Conservation (phyloP, 306 rosid genomes). For the Fragaria vesca region DNA sequence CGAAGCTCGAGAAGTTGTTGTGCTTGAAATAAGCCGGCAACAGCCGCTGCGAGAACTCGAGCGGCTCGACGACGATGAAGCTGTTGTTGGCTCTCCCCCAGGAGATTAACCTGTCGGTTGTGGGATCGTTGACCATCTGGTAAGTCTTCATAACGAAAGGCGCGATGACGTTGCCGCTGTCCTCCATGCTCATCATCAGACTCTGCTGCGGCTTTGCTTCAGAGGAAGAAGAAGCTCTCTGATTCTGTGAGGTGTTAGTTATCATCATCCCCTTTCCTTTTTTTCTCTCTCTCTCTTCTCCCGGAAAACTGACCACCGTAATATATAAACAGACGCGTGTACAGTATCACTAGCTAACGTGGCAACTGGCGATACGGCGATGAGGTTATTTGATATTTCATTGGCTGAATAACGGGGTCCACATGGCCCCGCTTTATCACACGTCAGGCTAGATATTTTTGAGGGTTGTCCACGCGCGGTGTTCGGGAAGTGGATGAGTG, state of each 20-base stretch:
- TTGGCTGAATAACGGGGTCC: constrained; percentile 34
- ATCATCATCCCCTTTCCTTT: background rate
- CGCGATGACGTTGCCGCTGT: constrained; percentile 45
- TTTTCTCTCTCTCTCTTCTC: background rate
- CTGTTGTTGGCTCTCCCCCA: constrained; percentile 86
- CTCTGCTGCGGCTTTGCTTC: background rate
- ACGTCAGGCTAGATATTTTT: constrained; percentile 62
- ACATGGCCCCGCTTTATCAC: constrained; percentile 24
- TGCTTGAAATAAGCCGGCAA: constrained; percentile 82
- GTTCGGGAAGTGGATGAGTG: constrained; percentile 23
- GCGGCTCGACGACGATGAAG: constrained; percentile 80
- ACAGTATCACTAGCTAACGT: constrained; percentile 35
- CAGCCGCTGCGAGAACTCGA: constrained; percentile 62
- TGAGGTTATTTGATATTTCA: background rate
- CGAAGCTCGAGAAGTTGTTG: constrained; percentile 97
- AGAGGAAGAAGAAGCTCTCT: background rate
- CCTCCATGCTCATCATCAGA: constrained; percentile 61
- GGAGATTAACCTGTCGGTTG: constrained; percentile 52
- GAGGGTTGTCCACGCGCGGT: constrained; percentile 11
- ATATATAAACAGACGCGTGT: constrained; percentile 31
- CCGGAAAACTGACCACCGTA: constrained; percentile 28
- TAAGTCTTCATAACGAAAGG: constrained; percentile 90
- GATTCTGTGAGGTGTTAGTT: background rate
- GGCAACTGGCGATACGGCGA: constrained; percentile 29
- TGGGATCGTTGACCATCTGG: constrained; percentile 80